phyloP scores from a whole-genome alignment of 148 eudicot species.

The Rheum nobile region DNA sequence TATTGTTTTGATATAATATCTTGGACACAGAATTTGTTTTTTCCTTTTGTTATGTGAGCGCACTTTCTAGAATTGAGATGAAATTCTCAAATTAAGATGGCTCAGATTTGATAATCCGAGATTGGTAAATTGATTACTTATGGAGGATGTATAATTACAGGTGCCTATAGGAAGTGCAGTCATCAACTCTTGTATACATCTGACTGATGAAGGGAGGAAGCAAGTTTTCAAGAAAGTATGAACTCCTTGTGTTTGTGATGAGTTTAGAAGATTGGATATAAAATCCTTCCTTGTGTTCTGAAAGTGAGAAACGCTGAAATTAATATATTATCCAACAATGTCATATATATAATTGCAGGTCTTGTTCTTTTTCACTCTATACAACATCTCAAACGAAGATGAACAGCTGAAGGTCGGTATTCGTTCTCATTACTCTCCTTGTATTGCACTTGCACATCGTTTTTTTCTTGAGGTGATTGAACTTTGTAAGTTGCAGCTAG shows the following conservation, averaged over 20 bases:
- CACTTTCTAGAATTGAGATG: not conserved
- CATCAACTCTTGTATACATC: slow-evolving; percentile 61
- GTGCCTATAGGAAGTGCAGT: slow-evolving; percentile 60
- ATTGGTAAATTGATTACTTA: not conserved
- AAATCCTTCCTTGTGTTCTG: not conserved
- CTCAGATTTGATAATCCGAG: not conserved
- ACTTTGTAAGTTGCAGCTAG: slow-evolving; percentile 28
- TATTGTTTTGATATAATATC: not conserved
- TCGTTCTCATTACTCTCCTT: slow-evolving; percentile 5
- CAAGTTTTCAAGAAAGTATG: slow-evolving; percentile 44
- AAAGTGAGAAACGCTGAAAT: not conserved
- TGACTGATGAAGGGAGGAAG: slow-evolving; percentile 62
- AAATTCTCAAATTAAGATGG: not conserved
- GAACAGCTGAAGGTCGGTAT: slow-evolving; percentile 60
- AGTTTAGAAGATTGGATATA: not conserved
- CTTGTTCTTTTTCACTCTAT: slow-evolving; percentile 55
- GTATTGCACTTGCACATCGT: too few relatives aligned
- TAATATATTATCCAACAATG: not conserved
- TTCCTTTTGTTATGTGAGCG: not conserved
- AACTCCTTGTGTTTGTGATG: not conserved
- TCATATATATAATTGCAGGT: slow-evolving; percentile 23
- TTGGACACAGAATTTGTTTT: not conserved
- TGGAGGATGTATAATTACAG: slow-evolving; percentile 16
- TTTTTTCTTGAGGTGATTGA: not conserved
- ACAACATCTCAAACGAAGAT: slow-evolving; percentile 47